These are phyloP conservation scores for Pelargonium myrrhifolium DNA, from an alignment of 441 rosid genomes.

Conservation along the genomic window DNA sequence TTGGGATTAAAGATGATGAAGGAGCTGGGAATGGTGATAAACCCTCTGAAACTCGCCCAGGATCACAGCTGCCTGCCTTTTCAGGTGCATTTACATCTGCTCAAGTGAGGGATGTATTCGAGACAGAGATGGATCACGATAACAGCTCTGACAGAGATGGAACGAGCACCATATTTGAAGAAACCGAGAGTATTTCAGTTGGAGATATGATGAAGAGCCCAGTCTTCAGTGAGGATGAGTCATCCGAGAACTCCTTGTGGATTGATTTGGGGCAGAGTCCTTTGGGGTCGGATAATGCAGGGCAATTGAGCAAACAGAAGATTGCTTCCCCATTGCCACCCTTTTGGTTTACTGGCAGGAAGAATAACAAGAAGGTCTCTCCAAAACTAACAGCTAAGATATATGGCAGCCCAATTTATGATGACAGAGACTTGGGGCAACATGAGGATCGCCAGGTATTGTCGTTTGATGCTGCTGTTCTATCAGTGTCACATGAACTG, in stretches of 20 bases:
- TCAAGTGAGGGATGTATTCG: conserved; percentile 86
- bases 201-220: conserved; percentile 98
- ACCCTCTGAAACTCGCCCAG: conserved; percentile 44
- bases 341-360: conserved; percentile 58
- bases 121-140: conserved; percentile 70
- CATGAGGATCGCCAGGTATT: conserved; percentile 42
- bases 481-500: conserved; percentile 70
- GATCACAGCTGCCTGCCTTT: conserved; percentile 83
- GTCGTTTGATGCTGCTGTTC: conserved; percentile 90
- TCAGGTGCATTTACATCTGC: conserved; percentile 85
- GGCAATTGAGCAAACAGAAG: conserved; percentile 46
- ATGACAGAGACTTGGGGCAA: conserved; percentile 41
- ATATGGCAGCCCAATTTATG: conserved; percentile 69
- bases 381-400: conserved; percentile 57
- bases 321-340: conserved; percentile 70
- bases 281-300: conserved; percentile 52
- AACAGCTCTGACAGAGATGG: conserved; percentile 85
- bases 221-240: conserved; percentile 87
- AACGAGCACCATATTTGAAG: conserved; percentile 82
- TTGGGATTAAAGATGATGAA: conserved; percentile 46
- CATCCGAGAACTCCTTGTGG: conserved; percentile 86
- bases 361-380: conserved; percentile 46
- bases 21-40: conserved; percentile 45
- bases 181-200: conserved; percentile 73
- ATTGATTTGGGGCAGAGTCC: conserved; percentile 97